Evolutionary conservation across 805 yeast genomes (phyloP), one percentile per base, ranked within the genome.

Genomic region (Sugiyamaella americana): DNA sequence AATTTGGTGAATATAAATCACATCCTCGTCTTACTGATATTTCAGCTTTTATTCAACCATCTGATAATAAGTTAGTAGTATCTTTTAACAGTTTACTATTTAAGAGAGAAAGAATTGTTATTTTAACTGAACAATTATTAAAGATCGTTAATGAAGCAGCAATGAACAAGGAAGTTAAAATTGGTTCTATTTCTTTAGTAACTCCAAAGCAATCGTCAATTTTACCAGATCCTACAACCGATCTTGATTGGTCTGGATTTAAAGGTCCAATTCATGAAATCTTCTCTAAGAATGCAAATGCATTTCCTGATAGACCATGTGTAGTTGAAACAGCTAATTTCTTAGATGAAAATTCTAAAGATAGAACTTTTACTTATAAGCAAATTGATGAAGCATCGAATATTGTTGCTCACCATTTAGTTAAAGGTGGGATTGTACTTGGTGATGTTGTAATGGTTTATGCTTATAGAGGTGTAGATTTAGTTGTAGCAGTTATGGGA

Each of bases 401-500:
- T 60, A 75, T 88, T 23, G 89, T 93, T 16, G 98, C 96, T 30
- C 91, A 93, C 67, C 84, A 87, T 60, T 74, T 93, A 58, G 81
- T 86, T 48, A 68, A 75, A 21, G 78, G 82, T 4, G 98, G 98
- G 11, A 83, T 93, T 58, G 72, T 78, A 53, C 74, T 84, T 59
- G 98, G 98, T 47, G 98, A 93, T 64, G 87, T 93, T 16, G 98
- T 93, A 16, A 89, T 89, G 95, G 89, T 94, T 56, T 93, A 93
- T 63, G 96, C 98, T 21, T 87, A 91, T 60, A 80, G 99, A 67
- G 96, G 97, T 58, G 98, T 93, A 5, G 99, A 93, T 63, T 72
- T 93, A 52, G 87, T 93, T 79, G 87, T 94, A 37, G 94, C 98
- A 4, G 97, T 93, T 16, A 82, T 93, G 85, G 99, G 98, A 66